phyloP scores from a whole-genome alignment of 2,329 filamentous ascomycete genomes.

The Venturia asperata region DNA sequence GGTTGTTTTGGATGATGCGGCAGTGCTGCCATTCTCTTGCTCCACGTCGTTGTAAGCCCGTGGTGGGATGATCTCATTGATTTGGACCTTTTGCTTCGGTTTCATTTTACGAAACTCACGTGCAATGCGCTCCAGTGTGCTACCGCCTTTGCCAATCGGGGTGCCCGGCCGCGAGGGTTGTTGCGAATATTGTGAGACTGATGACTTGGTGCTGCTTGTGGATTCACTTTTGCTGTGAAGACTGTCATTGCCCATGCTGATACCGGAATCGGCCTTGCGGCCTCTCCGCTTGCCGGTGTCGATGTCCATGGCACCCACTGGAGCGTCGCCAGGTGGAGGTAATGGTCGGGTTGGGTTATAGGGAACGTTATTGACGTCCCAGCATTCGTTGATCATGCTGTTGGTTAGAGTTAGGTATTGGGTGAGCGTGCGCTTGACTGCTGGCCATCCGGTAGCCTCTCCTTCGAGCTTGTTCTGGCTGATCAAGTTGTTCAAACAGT shows the following conservation, averaged over 20 bases:
- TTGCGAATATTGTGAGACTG: slow-evolving; percentile 21
- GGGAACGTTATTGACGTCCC: slow-evolving; percentile 41
- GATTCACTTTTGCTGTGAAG: slow-evolving; percentile 29
- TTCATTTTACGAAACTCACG: slow-evolving; percentile 20
- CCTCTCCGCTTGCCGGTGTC: slow-evolving; percentile 24
- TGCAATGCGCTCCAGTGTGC: slow-evolving; percentile 20
- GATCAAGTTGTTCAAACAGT: slow-evolving; percentile 47
- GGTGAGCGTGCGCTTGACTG: slow-evolving; percentile 43
- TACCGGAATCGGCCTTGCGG: slow-evolving; percentile 57
- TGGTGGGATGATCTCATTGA: slow-evolving; percentile 15
- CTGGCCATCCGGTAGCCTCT: slow-evolving; percentile 51
- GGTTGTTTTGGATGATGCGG: background rate
- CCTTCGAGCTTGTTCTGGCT: slow-evolving; percentile 44
- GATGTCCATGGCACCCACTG: background rate
- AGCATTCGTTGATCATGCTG: slow-evolving; percentile 55
- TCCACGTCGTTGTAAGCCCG: background rate
- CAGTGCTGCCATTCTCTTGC: slow-evolving; percentile 6
- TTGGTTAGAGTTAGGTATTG: slow-evolving; percentile 54
- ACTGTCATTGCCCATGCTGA: slow-evolving; percentile 46
- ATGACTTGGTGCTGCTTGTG: slow-evolving; percentile 27
- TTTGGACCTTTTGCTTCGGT: slow-evolving; percentile 16
- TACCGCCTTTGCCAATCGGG: slow-evolving; percentile 15
- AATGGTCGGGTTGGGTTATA: slow-evolving; percentile 21
- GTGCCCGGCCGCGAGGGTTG: slow-evolving; percentile 25
- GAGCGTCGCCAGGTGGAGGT: slow-evolving; percentile 27